Evolutionary conservation across 1,139 yeast species (phyloP).

Genomic region (Blastobotrys malaysiensis): DNA sequence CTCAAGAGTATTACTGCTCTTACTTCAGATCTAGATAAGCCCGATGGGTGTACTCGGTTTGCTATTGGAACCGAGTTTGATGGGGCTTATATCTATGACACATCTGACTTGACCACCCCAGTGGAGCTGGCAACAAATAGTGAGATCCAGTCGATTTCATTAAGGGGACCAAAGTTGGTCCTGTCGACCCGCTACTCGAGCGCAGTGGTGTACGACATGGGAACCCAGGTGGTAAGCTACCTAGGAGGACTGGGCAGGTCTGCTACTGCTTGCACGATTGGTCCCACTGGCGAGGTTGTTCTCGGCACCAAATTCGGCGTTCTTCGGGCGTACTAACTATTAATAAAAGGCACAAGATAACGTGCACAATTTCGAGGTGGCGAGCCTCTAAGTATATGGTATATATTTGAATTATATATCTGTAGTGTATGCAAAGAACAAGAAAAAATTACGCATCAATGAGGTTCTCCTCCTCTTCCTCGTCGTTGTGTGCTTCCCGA

Average conservation of each 20-base stretch:
- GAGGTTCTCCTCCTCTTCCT: slow-evolving; percentile 34
- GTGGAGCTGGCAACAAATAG: neutral
- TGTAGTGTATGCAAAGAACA: neutral
- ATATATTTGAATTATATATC: neutral
- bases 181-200: neutral
- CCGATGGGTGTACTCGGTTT: neutral
- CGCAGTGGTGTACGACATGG: neutral
- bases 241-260: neutral
- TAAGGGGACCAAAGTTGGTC: neutral
- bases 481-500: slow-evolving; percentile 36
- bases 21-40: neutral
- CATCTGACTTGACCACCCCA: neutral
- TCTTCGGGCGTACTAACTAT: neutral
- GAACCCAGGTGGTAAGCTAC: neutral
- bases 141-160: neutral
- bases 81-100: neutral
- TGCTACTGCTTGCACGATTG: neutral
- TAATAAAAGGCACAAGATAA: too few species aligned
- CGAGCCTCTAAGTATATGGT: neutral
- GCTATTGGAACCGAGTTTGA: neutral
- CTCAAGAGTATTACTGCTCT: neutral
- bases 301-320: neutral
- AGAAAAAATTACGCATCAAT: slow-evolving; percentile 44
- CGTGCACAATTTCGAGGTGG: too few species aligned
- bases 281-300: neutral